Evolutionary conservation across 23 red algal genomes (phyloP).

Genomic region (Gracilaria caudata): DNA sequence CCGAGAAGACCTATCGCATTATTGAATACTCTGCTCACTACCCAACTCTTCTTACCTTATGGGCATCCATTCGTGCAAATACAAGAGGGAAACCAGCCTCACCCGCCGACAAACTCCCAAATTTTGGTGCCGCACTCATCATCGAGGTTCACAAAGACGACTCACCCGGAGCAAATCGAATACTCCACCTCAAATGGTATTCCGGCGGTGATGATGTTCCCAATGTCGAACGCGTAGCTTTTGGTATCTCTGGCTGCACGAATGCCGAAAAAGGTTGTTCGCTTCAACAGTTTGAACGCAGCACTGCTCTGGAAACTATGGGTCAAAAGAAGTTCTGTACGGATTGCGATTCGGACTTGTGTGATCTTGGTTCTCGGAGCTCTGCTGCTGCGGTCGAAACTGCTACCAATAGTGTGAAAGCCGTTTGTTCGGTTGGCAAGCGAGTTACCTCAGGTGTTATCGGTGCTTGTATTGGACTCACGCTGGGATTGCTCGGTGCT

Average conservation of each 20-base stretch:
- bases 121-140: constrained; percentile 74
- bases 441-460: constrained; percentile 15
- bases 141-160: constrained; percentile 52
- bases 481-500: constrained; percentile 11
- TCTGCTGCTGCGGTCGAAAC: background rate
- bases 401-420: background rate
- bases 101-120: constrained; percentile 48
- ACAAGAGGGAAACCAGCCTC: background rate
- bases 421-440: constrained; percentile 2
- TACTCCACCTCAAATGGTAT: constrained; percentile 56
- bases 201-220: constrained; percentile 20
- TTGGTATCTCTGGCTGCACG: constrained; percentile 9
- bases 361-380: constrained; percentile 15
- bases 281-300: constrained; percentile 8
- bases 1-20: constrained; percentile 19
- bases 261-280: background rate
- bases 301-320: constrained; percentile 13
- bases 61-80: constrained; percentile 28
- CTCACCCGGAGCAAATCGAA: background rate
- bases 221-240: background rate
- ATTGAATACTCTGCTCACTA: constrained; percentile 79
- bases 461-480: constrained; percentile 27
- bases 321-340: constrained; percentile 22
- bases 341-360: constrained; percentile 25
- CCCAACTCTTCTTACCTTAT: constrained; percentile 61